Conservation (phyloP, 768 basidiomycete species). For the Myochromella boudieri region DNA sequence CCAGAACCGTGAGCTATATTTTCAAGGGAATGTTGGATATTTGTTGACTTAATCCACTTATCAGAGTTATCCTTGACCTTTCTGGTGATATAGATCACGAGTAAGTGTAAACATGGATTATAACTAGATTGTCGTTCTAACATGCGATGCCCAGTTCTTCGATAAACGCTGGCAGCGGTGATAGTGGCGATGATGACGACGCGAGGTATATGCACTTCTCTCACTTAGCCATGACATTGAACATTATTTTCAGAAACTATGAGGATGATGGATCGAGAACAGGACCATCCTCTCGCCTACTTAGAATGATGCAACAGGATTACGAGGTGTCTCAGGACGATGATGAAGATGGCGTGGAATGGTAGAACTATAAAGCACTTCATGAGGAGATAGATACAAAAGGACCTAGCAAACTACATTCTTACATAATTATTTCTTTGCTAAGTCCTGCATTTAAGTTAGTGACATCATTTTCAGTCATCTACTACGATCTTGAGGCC, state of each 20-base stretch:
- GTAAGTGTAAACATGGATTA: not conserved
- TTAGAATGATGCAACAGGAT: constrained; percentile 8
- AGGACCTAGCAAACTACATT: too few species aligned
- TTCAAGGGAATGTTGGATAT: not conserved
- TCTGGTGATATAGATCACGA: constrained; percentile 9
- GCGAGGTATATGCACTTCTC: not conserved
- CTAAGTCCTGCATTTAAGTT: not conserved
- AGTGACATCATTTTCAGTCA: not conserved
- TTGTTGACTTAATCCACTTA: not conserved
- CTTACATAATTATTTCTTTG: not conserved
- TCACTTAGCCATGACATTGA: not conserved
- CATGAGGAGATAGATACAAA: too few species aligned
- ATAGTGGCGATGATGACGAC: constrained; percentile 1
- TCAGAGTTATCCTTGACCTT: not conserved
- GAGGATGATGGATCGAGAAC: constrained; percentile 14
- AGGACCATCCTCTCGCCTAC: constrained; percentile 13
- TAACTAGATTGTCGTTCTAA: not conserved
- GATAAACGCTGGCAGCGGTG: too few species aligned
- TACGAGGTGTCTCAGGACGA: not conserved
- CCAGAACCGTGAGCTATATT: too few species aligned
- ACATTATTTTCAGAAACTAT: not conserved
- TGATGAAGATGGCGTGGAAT: too few species aligned
- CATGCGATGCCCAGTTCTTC: not conserved
- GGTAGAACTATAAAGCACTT: too few species aligned
- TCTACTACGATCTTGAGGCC: not conserved